Conservation (phyloP, 306 rosid genomes). For the Cyamopsis tetragonoloba region DNA sequence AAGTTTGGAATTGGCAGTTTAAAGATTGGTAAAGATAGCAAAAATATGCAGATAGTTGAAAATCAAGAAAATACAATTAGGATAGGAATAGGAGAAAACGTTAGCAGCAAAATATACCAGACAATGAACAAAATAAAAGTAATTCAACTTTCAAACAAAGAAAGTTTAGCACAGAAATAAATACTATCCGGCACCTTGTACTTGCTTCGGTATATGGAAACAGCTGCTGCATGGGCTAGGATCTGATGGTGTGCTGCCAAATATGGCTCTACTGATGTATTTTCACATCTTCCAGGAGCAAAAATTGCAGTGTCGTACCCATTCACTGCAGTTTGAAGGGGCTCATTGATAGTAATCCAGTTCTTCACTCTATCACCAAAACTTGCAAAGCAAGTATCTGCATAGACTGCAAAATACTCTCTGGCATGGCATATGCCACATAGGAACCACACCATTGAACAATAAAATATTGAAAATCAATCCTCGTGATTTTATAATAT, state of each 20-base stretch:
- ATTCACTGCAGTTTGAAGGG: slow-evolving; percentile 79
- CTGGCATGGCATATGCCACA: slow-evolving; percentile 56
- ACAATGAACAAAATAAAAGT: not conserved
- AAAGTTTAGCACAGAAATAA: not conserved
- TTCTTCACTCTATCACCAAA: slow-evolving; percentile 94
- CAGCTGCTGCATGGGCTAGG: slow-evolving; percentile 87
- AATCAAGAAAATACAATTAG: not conserved
- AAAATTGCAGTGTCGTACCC: slow-evolving; percentile 54
- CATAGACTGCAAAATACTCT: slow-evolving; percentile 68
- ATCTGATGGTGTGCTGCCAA: slow-evolving; percentile 82
- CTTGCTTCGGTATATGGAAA: slow-evolving; percentile 66
- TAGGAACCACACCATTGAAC: slow-evolving; percentile 13
- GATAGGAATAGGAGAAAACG: not conserved
- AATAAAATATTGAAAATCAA: slow-evolving; percentile 1
- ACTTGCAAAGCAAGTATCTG: slow-evolving; percentile 81
- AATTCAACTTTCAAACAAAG: not conserved
- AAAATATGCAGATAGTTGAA: not conserved
- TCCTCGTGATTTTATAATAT: not conserved
- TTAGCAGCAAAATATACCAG: not conserved
- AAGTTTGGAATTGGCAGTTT: not conserved
- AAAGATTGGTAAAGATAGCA: not conserved
- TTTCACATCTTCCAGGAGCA: slow-evolving; percentile 86
- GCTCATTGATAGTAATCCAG: slow-evolving; percentile 90
- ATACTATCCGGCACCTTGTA: slow-evolving; percentile 53
- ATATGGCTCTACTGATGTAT: slow-evolving; percentile 59